A percentile compares a stretch with the other conserved stretches of the same genome.
Evolutionary conservation across 163 green algal species (phyloP).

Genomic region (Volvox carteri): DNA sequence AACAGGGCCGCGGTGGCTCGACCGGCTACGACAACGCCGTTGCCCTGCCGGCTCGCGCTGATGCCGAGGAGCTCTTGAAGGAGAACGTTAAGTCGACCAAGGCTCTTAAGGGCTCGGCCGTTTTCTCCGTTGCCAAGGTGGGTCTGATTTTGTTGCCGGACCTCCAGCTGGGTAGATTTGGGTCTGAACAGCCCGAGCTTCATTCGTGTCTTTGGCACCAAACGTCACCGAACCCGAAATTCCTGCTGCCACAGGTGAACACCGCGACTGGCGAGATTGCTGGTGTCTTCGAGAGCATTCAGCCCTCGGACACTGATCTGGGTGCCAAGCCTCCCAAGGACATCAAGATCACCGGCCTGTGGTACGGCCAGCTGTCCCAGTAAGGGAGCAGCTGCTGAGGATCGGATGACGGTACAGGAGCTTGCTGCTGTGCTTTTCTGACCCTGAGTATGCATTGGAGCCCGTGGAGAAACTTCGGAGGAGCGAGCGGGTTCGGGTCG

Average conservation of each 20-base stretch:
- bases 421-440: not conserved
- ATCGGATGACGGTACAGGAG: not conserved
- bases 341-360: conserved; percentile 96
- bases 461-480: not conserved
- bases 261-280: conserved; percentile 94
- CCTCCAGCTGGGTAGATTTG: too few species aligned
- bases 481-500: conserved; percentile 7
- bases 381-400: conserved; percentile 30
- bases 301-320: conserved; percentile 99
- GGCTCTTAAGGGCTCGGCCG: conserved; percentile 90
- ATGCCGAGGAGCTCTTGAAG: conserved; percentile 94
- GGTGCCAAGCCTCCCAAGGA: conserved; percentile 99
- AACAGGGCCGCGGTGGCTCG: conserved; percentile 93
- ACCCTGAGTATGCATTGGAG: not conserved
- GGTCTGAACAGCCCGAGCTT: too few species aligned
- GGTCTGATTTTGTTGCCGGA: not conserved
- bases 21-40: conserved; percentile 98
- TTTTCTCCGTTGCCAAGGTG: conserved; percentile 95
- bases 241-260: conserved; percentile 76
- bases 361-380: conserved; percentile 68
- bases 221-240: too few species aligned
- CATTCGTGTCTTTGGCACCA: too few species aligned
- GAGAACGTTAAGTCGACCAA: conserved; percentile 97
- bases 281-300: conserved; percentile 98
- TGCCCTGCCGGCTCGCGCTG: conserved; percentile 90